Evolutionary conservation across 1,284 basidiomycete genomes (phyloP).

Genomic region (Marasmius tenuissimus): DNA sequence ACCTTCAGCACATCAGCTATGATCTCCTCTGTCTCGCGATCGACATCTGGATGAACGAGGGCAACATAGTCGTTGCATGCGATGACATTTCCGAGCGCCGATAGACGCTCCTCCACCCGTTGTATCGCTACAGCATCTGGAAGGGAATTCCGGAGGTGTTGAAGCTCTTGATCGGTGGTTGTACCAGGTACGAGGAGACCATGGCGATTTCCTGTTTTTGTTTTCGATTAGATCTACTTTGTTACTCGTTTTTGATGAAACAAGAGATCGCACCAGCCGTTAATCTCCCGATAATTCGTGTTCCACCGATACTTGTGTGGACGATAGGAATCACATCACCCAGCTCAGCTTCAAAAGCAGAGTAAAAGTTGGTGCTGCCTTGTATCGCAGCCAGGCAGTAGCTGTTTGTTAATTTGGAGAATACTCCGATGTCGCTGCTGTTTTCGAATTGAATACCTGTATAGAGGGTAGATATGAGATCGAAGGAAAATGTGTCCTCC

Average conservation of each 20-base stretch:
- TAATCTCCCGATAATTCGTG: constrained; percentile 90
- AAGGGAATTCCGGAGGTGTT: constrained; percentile 96
- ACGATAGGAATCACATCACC: constrained; percentile 95
- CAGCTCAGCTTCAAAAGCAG: constrained; percentile 93
- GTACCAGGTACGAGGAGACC: constrained; percentile 95
- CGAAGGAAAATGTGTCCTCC: background rate
- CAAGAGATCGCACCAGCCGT: constrained; percentile 69
- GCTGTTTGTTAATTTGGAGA: constrained; percentile 93
- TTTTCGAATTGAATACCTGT: constrained; percentile 94
- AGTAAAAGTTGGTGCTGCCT: constrained; percentile 98
- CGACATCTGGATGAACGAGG: constrained; percentile 95
- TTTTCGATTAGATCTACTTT: background rate
- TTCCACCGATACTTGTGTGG: constrained; percentile 95
- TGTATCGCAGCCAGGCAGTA: constrained; percentile 93
- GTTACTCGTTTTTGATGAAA: constrained; percentile 1
- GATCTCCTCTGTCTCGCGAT: constrained; percentile 99
- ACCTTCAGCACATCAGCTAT: constrained; percentile 99
- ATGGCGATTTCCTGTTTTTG: constrained; percentile 79
- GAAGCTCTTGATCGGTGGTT: constrained; percentile 97
- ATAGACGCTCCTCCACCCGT: constrained; percentile 94
- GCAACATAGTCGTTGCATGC: constrained; percentile 98
- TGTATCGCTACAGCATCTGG: constrained; percentile 93
- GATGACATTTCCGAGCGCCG: constrained; percentile 97
- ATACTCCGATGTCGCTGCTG: constrained; percentile 94
- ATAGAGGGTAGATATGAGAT: background rate